Base-by-base conservation (phyloP, 805 yeast genomes). In the Saturnispora hagleri region DNA sequence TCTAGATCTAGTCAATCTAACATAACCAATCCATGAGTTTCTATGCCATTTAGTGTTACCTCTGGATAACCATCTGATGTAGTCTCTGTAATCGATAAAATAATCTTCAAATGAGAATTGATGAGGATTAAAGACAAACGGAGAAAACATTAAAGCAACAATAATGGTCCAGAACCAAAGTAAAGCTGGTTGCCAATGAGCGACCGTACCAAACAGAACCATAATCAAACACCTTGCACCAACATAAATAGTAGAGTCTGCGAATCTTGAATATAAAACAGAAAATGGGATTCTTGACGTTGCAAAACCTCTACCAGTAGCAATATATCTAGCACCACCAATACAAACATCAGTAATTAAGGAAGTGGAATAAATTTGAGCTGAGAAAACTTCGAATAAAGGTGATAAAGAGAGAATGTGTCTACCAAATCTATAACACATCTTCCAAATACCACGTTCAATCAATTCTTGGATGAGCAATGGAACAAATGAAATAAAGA, bases 231-330 rank as follows among this genome's bases (percentile, higher is more conserved):
- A 73, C 3, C 73, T 63, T 1, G 77, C 73, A 2, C 89, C 90
- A 69, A 79, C 80, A 60, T 84, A 81, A 43, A 83, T 72, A 54
- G 86, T 77, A 47, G 82, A 85, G 33, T 80, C 73, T 3, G 89
- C 81, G 66, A 84, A 86, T 55, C 89, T 73, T 9, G 88, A 70
- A 60, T 81, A 86, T 45, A 87, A 71, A 10, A 73, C 66, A n/a
- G 80, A 68, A 61, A 85, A 84, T 34, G 88, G 81, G 45, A 78
- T 73, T 62, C 95, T 74, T 1, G 81, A 73, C 3, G 90, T 86
- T 44, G 91, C 91, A 65, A 86, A 85, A 60, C 93, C 90, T 74
- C 95, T 77, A 66, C 93, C 93, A 17, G 93, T 86, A 42, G 90
- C 81, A 63, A 86, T 84, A 71, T 86, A 86, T 71, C 88, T 81